Evolutionary conservation across 225 moss, liverwort and hornwort genomes (phyloP).

Genomic region (Pseudisothecium myosuroides): DNA sequence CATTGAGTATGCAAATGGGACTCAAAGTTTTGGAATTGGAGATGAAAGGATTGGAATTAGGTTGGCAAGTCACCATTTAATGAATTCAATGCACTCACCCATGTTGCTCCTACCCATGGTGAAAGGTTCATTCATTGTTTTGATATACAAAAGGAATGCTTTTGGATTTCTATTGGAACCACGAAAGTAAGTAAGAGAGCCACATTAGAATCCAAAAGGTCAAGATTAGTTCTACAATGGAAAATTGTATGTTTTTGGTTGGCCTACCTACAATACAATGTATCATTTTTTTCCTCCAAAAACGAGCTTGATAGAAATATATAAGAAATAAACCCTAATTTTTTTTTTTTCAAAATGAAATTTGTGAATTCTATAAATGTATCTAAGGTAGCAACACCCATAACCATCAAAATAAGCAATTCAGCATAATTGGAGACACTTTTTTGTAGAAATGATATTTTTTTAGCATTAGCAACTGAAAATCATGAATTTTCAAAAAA

Average conservation of each 20-base stretch:
- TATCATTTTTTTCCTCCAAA: background rate
- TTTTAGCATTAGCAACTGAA: too few relatives aligned
- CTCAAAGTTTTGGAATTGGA: background rate
- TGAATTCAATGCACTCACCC: background rate
- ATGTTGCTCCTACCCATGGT: background rate
- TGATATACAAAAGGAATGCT: background rate
- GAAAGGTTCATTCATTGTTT: background rate
- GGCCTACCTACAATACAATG: rapidly evolving
- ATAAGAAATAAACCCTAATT: background rate
- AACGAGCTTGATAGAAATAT: background rate
- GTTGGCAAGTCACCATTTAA: background rate
- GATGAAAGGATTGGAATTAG: background rate
- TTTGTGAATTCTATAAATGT: background rate
- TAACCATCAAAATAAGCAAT: too few relatives aligned
- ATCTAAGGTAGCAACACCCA: too few relatives aligned
- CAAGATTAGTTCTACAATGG: background rate
- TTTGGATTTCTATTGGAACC: background rate
- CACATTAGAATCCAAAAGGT: background rate
- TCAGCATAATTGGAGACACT: too few relatives aligned
- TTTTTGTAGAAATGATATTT: too few relatives aligned
- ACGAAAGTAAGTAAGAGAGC: background rate
- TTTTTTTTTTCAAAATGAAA: background rate
- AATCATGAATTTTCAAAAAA: too few relatives aligned
- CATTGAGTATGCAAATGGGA: background rate
- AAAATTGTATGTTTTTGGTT: background rate